Base-by-base conservation (phyloP, 2,329 filamentous ascomycete species). In the Talaromyces sp. region DNA sequence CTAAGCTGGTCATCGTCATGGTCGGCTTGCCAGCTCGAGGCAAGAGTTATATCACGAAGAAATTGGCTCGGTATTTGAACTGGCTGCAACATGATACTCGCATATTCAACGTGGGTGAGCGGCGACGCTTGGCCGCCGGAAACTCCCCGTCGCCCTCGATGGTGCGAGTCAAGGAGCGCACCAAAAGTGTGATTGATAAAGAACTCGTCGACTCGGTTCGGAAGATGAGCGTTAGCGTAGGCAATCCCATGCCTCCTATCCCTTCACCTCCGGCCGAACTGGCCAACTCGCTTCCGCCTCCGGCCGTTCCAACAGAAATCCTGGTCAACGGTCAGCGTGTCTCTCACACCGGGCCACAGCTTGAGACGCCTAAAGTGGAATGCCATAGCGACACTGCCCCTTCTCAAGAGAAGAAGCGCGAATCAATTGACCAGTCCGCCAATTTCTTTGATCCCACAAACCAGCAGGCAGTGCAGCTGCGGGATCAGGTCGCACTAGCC, bases 21-120 rank as follows among this genome's bases (percentile, higher is more conserved):
- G 94, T 99, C 62, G 94, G 94, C 64, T 79, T 99, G 68, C 94
- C 94, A 2, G 94, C 94, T 10, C 84, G 94, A 69, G 94, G 94
- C 72, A 99, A 99, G 79, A 97, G 92, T 59, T 99, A 99, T 77
- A 96, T 99, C 69, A 97, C 94, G 63, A 97, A 97, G 81, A 99
- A 99, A 79, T 85, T 99, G 64, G 90, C 94, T 61, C 85, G 94
- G 63, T 99, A 97, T 72, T 80, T 99, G 56, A 93, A 95, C 55
- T 99, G 94, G 94, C 87, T 97, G 70, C 94, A 99, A 72, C 93
- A 99, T 76, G 91, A 96, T 70, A 94, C 92, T 12, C 85, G 84
- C 66, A 97, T 99, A 67, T 99, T 99, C 85, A 99, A 99, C 69
- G 94, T 99, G 41, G 94, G 94, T 62, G 93, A 96, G 75, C 85